Evolutionary conservation across 1,284 basidiomycete genomes (phyloP), one percentile per base, ranked within the genome.

Genomic region (Fomes fomentarius): DNA sequence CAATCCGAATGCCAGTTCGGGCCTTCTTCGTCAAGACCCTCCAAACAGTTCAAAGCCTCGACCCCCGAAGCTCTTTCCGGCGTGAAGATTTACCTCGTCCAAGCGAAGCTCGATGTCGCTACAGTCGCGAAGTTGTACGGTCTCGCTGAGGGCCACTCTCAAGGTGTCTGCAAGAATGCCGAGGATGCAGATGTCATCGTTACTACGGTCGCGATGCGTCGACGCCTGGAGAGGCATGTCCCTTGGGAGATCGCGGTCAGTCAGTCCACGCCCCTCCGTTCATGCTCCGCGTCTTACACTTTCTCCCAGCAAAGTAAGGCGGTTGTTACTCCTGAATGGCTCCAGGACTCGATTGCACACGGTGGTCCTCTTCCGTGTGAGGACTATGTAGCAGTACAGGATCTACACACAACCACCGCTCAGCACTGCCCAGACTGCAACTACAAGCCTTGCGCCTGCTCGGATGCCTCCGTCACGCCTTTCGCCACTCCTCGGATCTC

Each of bases 321-420:
- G 0, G 76, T 90, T 19, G 85, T 91, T 11, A 84, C 78, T 1
- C 85, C 87, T 0, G 72, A 80, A 28, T 91, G 89, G 89, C 75
- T 92, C 12, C 74, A 68, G 25, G 77, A 85, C 54, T 87, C 84
- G 6, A 70, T 82, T 14, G 63, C 69, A 21, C 69, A 75, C 39
- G 72, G 76, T 0, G 69, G 62, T n/a, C 63, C 75, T 0, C 67
- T 82, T 2, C 78, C 84, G 0, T 87, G 72, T 52, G 77, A 71
- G 1, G 69, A 75, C 37, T 89, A 84, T 63, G 74, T 78, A 28
- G 85, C 84, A 1, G 50, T 89, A 12, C 57, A 67, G 8, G 77
- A 82, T 50, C 67, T 85, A 24, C 74, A 71, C n/a, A 70, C 78
- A 4, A 72, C 77, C 51, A 82, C 78, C 0, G 68, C 68, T 12